Evolutionary conservation across 2,329 filamentous ascomycete genomes (phyloP), one percentile per base, ranked within the genome.

Genomic region (Calonectria leucothoes): DNA sequence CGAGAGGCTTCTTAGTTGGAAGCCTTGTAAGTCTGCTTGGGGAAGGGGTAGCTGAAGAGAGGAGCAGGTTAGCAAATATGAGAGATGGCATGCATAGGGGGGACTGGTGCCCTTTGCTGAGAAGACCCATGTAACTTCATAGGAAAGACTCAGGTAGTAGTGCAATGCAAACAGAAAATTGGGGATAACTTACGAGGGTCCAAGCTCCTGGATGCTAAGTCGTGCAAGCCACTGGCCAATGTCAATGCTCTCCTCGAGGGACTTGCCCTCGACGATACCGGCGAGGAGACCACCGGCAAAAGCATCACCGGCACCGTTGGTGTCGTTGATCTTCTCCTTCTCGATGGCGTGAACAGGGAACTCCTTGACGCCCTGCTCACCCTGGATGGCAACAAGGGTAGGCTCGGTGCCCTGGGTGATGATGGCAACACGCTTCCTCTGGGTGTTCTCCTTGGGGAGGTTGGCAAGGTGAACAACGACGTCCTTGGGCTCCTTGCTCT

Each of bases 221-320:
- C 94, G 93, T 64, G 97, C 97, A 78, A 99, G 91, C 97, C 97
- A 99, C 87, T 98, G 96, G 77, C 97, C 97, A 91, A 97, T 94
- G 85, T 98, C 94, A 80, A 99, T 90, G 82, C 91, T 91, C 78
- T 93, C 91, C 81, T 94, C 93, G 65, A 99, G 89, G 69, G 91
- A 84, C 88, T 97, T 94, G 85, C 94, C 95, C 86, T 96, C 90
- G 75, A 98, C 93, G 76, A 98, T 89, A 83, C 96, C 97, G 67
- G 97, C 97, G 70, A 95, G 89, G 87, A 99, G 95, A 76, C 97
- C 97, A 83, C 95, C 97, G 72, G 97, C 96, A 82, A 99, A 99
- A 67, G 97, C 96, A 84, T 99, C 97, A 84, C 95, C 97, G 75
- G 97, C 97, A 83, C 97, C 97, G 84, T 96, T 98, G 85, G 96